Conservation (phyloP, 371 early-diverging fungal species). For the Mucor sp. region DNA sequence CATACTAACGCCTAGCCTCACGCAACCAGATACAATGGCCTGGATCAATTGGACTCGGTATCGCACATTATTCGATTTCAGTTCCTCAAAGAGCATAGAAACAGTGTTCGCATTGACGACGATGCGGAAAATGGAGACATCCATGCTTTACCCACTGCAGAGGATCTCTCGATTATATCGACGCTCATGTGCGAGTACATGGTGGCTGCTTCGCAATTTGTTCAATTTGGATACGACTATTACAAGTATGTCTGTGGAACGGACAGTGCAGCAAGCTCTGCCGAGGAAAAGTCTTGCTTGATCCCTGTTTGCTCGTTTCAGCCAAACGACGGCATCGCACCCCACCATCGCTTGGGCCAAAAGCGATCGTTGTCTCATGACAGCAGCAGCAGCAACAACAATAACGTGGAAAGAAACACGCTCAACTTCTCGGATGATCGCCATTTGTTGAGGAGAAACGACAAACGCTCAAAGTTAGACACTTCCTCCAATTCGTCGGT, state of each 20-base stretch:
- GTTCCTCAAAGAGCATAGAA: constrained; percentile 39
- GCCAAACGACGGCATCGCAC: constrained; percentile 9
- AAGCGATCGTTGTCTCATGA: not conserved
- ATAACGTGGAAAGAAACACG: not conserved
- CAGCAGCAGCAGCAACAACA: not conserved
- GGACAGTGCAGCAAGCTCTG: constrained; percentile 10
- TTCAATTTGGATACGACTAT: constrained; percentile 45
- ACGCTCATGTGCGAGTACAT: constrained; percentile 50
- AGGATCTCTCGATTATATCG: constrained; percentile 20
- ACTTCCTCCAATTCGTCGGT: not conserved
- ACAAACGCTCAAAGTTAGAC: constrained; percentile 14
- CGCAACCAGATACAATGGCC: constrained; percentile 25
- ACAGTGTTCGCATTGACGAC: constrained; percentile 31
- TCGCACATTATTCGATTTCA: constrained; percentile 41
- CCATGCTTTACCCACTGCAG: not conserved
- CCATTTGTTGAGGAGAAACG: not conserved
- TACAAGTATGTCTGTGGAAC: constrained; percentile 44
- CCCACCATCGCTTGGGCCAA: not conserved
- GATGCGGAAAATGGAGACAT: constrained; percentile 8
- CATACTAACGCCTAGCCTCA: not conserved
- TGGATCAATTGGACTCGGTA: constrained; percentile 29
- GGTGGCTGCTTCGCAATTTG: constrained; percentile 39
- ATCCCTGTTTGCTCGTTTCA: constrained; percentile 50
- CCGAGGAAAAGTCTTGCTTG: constrained; percentile 41
- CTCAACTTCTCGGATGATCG: constrained; percentile 14